Evolutionary conservation across 106 monocot species (phyloP), one percentile per base, ranked within the genome.

Genomic region (Dendrobium catenatum): DNA sequence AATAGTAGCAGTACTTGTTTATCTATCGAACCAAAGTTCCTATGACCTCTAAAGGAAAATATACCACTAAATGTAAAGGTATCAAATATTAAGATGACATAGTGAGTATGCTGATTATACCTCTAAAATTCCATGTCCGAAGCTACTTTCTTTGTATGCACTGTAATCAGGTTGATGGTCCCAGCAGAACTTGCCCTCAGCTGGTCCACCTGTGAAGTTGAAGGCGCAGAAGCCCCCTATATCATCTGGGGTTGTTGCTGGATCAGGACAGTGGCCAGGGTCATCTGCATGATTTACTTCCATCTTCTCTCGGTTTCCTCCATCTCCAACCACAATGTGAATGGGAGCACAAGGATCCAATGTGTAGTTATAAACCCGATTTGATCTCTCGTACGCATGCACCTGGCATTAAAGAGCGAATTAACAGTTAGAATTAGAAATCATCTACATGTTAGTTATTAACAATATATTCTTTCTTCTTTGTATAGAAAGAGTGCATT

Each of bases 311-410:
- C 92, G 75, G 44, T 97, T 97, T 6, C 96, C 96, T 2, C 96
- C 96, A 70, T 97, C 96, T n/a, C 96, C 96, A 27, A 94, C 81
- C 5, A 83, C 80, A 80, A 97, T 94, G 54, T 97, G 84, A 33
- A 97, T 82, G 4, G 96, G 96, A 44, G 87, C 96, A 66, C 96
- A 97, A 10, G 87, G 87, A 82, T 97, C 88, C 56, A 97, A 78
- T 0, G 82, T 64, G 77, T 88, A 94, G 86, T 97, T 94, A 70
- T 85, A 94, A 1, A 97, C 92, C 20, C 96, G 87, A 75, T 97
- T 97, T 20, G 92, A 92, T 85, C 96, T 86, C 84, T 97, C 96
- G 40, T 97, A 97, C 9, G 96, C 96, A 80, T 97, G 96, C 59
- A 97, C 96, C 96, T 96, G 77, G 19, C 15, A 27, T 76, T 79